A percentile compares a stretch with the other conserved stretches of the same genome.
Conservation (phyloP, 2,329 filamentous ascomycete species). For the Hypoxylon sp. region DNA sequence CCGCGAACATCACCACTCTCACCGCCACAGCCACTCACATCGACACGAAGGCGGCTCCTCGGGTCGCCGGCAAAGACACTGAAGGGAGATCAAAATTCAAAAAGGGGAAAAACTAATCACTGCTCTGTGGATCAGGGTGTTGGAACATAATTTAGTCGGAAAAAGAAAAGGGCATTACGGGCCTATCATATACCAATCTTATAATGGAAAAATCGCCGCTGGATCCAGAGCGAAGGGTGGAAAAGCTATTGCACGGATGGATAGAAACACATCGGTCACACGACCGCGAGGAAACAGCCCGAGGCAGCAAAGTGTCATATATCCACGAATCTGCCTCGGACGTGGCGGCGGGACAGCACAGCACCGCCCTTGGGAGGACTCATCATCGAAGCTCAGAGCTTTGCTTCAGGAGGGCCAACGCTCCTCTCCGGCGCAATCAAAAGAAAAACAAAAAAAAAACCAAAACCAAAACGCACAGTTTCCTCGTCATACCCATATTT, state of each 20-base stretch:
- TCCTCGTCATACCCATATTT: conserved; percentile 38
- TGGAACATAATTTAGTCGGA: conserved; percentile 13
- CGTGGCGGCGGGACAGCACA: conserved; percentile 47
- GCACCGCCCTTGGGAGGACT: conserved; percentile 44
- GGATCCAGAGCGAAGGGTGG: conserved; percentile 19
- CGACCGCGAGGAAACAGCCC: conserved; percentile 45
- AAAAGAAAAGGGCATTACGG: conserved; percentile 19
- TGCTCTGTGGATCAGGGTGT: conserved; percentile 30
- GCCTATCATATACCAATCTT: conserved; percentile 20
- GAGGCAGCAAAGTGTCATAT: conserved; percentile 25
- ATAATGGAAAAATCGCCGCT: conserved; percentile 19
- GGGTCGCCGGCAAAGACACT: conserved; percentile 53
- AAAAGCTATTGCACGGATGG: conserved; percentile 33
- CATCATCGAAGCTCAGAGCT: conserved; percentile 25
- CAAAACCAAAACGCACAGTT: conserved; percentile 19
- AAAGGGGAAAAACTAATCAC: conserved; percentile 1
- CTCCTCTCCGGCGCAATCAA: conserved; percentile 5
- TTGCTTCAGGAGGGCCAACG: conserved; percentile 3
- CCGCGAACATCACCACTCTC: conserved; percentile 61
- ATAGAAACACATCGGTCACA: conserved; percentile 51
- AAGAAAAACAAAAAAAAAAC: conserved; percentile 15
- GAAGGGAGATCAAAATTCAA: conserved; percentile 9
- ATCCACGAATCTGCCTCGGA: conserved; percentile 23
- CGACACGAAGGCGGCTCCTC: conserved; percentile 52
- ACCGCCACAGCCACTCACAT: conserved; percentile 61